Base-by-base conservation (phyloP, 2,329 filamentous ascomycete species). In the Penicillium sp. region DNA sequence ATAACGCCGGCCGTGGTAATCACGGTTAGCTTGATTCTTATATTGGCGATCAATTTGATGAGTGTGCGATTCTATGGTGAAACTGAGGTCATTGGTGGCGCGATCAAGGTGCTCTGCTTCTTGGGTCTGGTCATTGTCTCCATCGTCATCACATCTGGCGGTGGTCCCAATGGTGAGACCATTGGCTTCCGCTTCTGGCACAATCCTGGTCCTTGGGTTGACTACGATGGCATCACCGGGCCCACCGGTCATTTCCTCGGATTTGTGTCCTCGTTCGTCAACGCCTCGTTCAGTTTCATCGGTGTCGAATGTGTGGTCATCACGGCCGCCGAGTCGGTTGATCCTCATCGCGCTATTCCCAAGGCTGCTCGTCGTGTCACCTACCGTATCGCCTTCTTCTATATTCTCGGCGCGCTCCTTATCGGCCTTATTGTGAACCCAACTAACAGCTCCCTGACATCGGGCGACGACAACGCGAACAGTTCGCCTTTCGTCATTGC, bases 1-100 rank as follows among this genome's bases (percentile, higher is more conserved):
- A 73, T 91, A 57, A 83, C 86, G 44, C 85, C 87, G 50, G 85
- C 88, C 50, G 87, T 91, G 43, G 96, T 91, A 72, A 91, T 96
- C 50, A 71, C 64, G 2, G 62, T 73, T 23, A 66, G 70, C 1
- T 51, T 73, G 55, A 61, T 66, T 2, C 55, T 72, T 16, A 71
- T 72, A 25, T 55, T 73, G 42, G 63, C 54, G 1, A 69, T 72
- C 54, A 74, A 72, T 39, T 51, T 73, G 48, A 63, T 70, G 62
- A 69, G 62, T 21, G 69, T 74, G 19, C 62, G 66, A 6, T 72
- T 72, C 37, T 73, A 72, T 48, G 71, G 71, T 13, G 71, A 73
- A 54, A 61, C 66, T 0, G 71, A 73, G 51, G 70, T 73, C 25
- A 42, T 70, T 16, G 66, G 68, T 19, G 71, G 69, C 50, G 65